Evolutionary conservation across 1,284 basidiomycete genomes (phyloP), one percentile per base, ranked within the genome.

Genomic region (Ceratobasidium sp.): DNA sequence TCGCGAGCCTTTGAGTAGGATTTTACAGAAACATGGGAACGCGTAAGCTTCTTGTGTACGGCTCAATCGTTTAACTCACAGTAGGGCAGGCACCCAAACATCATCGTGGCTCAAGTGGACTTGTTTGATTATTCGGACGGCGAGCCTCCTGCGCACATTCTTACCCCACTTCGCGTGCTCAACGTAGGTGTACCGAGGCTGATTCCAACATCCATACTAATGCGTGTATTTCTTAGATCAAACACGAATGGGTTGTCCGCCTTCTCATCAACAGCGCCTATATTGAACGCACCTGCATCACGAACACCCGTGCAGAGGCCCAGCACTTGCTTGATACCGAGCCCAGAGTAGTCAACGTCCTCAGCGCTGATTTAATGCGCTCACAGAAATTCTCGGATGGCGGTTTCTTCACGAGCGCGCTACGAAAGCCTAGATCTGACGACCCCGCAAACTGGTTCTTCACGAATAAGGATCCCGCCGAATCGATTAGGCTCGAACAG

Each of bases 131-230:
- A 89, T 81, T 88, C 85, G 79, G 62, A 59, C 10, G 85, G 85
- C 81, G 92, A 95, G 83, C 91, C 92, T 23, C 87, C 88, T 33
- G 80, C 85, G 14, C 81, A 88, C 30, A 86, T 92, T 69, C 84
- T 90, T 12, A 99, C 97, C 2, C 89, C 97, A 38, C 87, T 97
- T 41, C 93, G 96, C 30, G 93, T 93, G n/a, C 87, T 98, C 5
- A 91, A 94, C 41, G 96, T 95, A 80, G 14, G 90, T 85, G 33
- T 35, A 59, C 41, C 23, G 48, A 41, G 78, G 38, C 55, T 44
- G 12, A 30, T 70, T 8, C 33, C 69, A 1, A 12, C n/a, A 59
- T 16, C 65, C 20, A 33, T 10, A 44, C 33, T 52, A 35, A 59
- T 54, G 27, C 52, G 64, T 50, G 55, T 74, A 7, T 30, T 50